A percentile compares a stretch with the other conserved stretches of the same genome.
Conservation (phyloP, 495 filamentous ascomycete genomes). For the Penicillium atrosanguineum region DNA sequence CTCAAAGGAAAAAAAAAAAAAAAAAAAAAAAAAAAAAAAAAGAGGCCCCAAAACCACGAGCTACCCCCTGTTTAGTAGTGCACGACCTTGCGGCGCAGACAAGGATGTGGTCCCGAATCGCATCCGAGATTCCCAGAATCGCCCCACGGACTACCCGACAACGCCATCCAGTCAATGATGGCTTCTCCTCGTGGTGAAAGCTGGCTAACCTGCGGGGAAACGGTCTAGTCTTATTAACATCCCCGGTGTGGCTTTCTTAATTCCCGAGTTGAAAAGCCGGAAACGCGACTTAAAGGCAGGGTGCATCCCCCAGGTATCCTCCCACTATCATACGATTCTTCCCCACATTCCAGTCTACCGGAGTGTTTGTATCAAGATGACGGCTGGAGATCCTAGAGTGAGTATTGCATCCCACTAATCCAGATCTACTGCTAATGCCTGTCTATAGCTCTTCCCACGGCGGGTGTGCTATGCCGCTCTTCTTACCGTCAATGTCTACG, state of each 20-base stretch:
- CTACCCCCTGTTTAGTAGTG: neutral
- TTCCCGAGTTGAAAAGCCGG: conserved; percentile 6
- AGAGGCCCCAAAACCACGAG: neutral
- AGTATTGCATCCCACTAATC: neutral
- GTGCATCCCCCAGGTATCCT: neutral
- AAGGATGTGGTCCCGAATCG: conserved; percentile 25
- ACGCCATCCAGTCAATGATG: conserved; percentile 3
- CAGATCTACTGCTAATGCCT: conserved; percentile 1
- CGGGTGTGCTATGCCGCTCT: conserved; percentile 34
- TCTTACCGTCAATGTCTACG: conserved; percentile 34
- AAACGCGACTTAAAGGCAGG: conserved; percentile 10
- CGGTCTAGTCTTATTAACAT: neutral
- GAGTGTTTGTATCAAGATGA: neutral
- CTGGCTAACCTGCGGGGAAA: conserved; percentile 6
- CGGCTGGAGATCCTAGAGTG: conserved; percentile 12
- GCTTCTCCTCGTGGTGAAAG: neutral
- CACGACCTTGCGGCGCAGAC: conserved; percentile 1
- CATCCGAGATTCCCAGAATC: conserved; percentile 5
- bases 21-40: neutral
- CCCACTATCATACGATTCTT: conserved; percentile 4
- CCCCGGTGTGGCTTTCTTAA: neutral
- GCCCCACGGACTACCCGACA: conserved; percentile 18
- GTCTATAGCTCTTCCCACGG: conserved; percentile 21
- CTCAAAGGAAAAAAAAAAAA: no score
- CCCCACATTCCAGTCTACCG: conserved; percentile 2